phyloP scores from a whole-genome alignment of 768 basidiomycete genomes.

The Trametes coccinea region DNA sequence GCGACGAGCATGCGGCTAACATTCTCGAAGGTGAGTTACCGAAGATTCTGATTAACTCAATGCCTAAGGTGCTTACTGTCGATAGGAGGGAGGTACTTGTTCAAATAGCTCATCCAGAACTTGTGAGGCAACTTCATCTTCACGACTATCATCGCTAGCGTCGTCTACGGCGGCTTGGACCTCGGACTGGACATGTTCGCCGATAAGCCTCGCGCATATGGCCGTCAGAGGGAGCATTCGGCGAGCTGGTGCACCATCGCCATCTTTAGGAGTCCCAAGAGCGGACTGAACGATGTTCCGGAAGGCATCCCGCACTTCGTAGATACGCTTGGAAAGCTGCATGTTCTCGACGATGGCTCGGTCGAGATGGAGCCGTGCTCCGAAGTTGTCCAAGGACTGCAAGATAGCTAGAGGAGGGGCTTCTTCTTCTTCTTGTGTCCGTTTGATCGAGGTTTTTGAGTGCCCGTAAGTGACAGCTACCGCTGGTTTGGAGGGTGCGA shows the following conservation, averaged over 20 bases:
- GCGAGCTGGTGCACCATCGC: background rate
- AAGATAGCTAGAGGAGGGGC: slow-evolving; percentile 41
- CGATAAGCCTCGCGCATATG: slow-evolving; percentile 49
- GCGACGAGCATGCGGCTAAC: slow-evolving; percentile 50
- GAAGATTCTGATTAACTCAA: no score
- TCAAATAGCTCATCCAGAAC: slow-evolving; percentile 48
- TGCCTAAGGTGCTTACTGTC: slow-evolving; percentile 41
- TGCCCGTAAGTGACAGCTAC: slow-evolving; percentile 21
- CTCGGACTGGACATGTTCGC: slow-evolving; percentile 44
- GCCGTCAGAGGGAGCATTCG: slow-evolving; percentile 42
- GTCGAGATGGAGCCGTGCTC: slow-evolving; percentile 37
- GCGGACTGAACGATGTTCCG: slow-evolving; percentile 48
- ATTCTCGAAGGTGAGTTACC: no score
- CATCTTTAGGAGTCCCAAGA: slow-evolving; percentile 12
- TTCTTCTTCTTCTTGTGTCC: slow-evolving; percentile 2
- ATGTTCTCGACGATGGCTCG: slow-evolving; percentile 36
- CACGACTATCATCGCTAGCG: slow-evolving; percentile 26
- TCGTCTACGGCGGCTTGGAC: slow-evolving; percentile 27
- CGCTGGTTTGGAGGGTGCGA: slow-evolving; percentile 20
- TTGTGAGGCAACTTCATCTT: slow-evolving; percentile 29
- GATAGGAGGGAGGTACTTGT: slow-evolving; percentile 49
- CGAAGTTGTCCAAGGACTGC: slow-evolving; percentile 37
- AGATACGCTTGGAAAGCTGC: slow-evolving; percentile 48
- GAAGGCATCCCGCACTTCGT: slow-evolving; percentile 59
- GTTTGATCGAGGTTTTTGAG: background rate